Evolutionary conservation across 305 asterid species (phyloP).

Genomic region (Ilex paraguariensis): DNA sequence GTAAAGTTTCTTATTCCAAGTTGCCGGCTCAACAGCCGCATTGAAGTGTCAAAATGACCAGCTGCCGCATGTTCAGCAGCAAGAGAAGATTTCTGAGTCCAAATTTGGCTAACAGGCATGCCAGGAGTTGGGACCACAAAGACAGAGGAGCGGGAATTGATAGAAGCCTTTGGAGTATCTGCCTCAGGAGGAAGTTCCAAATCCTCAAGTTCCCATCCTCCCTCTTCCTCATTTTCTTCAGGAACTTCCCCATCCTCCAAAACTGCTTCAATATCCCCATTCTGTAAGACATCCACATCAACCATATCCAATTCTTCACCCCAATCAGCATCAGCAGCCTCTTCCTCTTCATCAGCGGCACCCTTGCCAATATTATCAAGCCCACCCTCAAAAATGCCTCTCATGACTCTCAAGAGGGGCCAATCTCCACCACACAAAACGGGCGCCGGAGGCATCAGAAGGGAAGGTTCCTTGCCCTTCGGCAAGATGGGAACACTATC

Average conservation of each 20-base stretch:
- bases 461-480: slow-evolving; percentile 43
- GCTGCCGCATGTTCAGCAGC: slow-evolving; percentile 64
- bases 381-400: slow-evolving; percentile 70
- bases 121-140: slow-evolving; percentile 47
- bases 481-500: slow-evolving; percentile 63
- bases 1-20: slow-evolving; percentile 43
- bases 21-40: slow-evolving; percentile 51
- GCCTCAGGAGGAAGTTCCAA: slow-evolving; percentile 58
- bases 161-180: slow-evolving; percentile 39
- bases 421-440: slow-evolving; percentile 72
- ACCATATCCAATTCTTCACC: slow-evolving; percentile 58
- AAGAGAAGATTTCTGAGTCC: slow-evolving; percentile 54
- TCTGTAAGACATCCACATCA: slow-evolving; percentile 53
- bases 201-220: slow-evolving; percentile 76
- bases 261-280: slow-evolving; percentile 38
- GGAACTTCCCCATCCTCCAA: slow-evolving; percentile 35
- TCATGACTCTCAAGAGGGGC: slow-evolving; percentile 80
- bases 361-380: slow-evolving; percentile 40
- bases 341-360: slow-evolving; percentile 57
- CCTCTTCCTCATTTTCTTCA: slow-evolving; percentile 38
- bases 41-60: slow-evolving; percentile 56
- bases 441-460: slow-evolving; percentile 70
- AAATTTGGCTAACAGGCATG: slow-evolving; percentile 62
- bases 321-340: slow-evolving; percentile 80
- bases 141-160: slow-evolving; percentile 35